Base-by-base conservation (phyloP, 2,329 filamentous ascomycete genomes). In the Zalaria sp. region DNA sequence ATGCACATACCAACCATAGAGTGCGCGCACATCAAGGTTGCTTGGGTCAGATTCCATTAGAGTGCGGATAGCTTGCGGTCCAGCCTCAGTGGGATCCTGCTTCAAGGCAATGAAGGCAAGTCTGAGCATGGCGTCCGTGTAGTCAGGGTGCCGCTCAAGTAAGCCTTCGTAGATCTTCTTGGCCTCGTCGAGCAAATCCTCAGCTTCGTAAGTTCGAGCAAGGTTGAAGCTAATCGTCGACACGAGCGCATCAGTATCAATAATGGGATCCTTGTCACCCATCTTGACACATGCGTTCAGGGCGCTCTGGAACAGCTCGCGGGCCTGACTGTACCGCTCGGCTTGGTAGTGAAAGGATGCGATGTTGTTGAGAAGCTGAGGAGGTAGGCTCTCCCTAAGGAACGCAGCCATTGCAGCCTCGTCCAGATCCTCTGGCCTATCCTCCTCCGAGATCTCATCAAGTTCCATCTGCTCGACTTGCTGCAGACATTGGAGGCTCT, bases 151-250 rank as follows among this genome's bases (percentile, higher is more conserved):
- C 3, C 88, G 83, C 48, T 80, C 77, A 6, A 95, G 68, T 27
- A 98, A 66, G 35, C 83, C 81, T 52, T 93, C 82, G 56, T 96
- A 98, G 3, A 93, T 83, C 53, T 84, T 82, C 46, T 84, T 77
- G 1, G 91, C 91, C 61, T 93, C 80, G 34, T 93, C 83, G 5
- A 77, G 71, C 57, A 89, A 72, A 31, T 82, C 80, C 41, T 84
- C 79, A 0, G 84, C 81, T 65, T 98, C 91, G 54, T 95, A 95
- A 44, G 87, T 93, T 44, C 91, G 77, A 27, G 83, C 91, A 34
- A 98, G 76, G 55, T 96, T 98, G 71, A 91, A 98, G 58, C 86
- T 94, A 58, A 98, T 93, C 3, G 88, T 94, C 0, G 89, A 94
- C 26, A 96, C 81, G 4, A 98, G 71, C 9, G 87, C 86, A 62